These are phyloP conservation scores for Cryptococcus maquisensis DNA, from an alignment of 1,284 basidiomycete genomes.

Conservation along the genomic window DNA sequence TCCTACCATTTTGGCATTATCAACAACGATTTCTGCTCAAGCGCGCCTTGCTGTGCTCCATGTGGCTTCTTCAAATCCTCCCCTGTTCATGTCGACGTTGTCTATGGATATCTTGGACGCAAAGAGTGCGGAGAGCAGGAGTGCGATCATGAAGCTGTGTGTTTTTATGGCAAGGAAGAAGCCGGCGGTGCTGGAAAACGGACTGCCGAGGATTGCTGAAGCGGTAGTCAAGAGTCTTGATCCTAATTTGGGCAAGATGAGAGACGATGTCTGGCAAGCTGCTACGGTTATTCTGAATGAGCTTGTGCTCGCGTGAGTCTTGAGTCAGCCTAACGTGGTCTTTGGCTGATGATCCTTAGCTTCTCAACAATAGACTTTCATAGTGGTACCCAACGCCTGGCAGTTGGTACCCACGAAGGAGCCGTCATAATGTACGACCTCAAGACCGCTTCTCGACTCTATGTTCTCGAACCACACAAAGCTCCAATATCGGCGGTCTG, in stretches of 20 bases:
- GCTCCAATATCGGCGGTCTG: constrained; percentile 71
- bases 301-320: constrained; percentile 76
- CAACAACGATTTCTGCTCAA: constrained; percentile 37
- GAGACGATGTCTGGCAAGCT: constrained; percentile 82
- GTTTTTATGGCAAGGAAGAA: constrained; percentile 92
- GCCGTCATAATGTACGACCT: constrained; percentile 93
- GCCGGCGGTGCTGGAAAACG: constrained; percentile 78
- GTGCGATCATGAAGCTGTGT: constrained; percentile 85
- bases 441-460: constrained; percentile 89
- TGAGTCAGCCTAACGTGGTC: not conserved
- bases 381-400: constrained; percentile 74
- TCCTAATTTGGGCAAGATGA: constrained; percentile 74
- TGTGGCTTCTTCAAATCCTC: constrained; percentile 77
- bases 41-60: constrained; percentile 78
- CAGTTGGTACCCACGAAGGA: constrained; percentile 90
- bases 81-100: constrained; percentile 91
- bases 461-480: constrained; percentile 88
- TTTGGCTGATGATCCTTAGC: constrained; percentile 48
- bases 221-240: constrained; percentile 96
- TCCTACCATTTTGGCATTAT: constrained; percentile 2
- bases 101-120: constrained; percentile 85
- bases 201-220: constrained; percentile 82
- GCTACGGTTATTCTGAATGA: constrained; percentile 90
- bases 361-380: constrained; percentile 93
- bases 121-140: constrained; percentile 70